Evolutionary conservation across 805 yeast species (phyloP), one percentile per base, ranked within the genome.

Genomic region (Ogataea parapolymorpha): DNA sequence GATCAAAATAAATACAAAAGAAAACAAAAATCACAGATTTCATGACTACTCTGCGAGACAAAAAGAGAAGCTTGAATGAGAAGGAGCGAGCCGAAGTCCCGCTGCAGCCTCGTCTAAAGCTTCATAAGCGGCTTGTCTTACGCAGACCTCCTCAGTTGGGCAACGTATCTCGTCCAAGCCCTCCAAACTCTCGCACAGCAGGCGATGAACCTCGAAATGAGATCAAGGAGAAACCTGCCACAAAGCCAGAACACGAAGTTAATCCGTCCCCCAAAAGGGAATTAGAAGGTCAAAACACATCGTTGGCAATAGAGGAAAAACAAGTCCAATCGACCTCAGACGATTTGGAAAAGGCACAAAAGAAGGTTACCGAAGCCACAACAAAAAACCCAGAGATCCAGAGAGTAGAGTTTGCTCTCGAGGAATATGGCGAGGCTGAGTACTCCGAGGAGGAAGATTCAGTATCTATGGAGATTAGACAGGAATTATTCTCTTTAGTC

Each of bases 401-500:
- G n/a, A 26, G 13, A 26, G 4, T 12, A 13, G 16, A 26, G 15
- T 12, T 26, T 26, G 29, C 13, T 8, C 20, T 8, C 12, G 32
- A 16, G 4, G 22, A 29, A 5, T 4, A 27, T 27, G 20, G 15
- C 20, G 42, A 39, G 8, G 35, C 31, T 3, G 41, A 29, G 14
- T 29, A 14, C 24, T 42, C 37, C 4, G 34, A 31, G 9, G 41
- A 37, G 13, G 44, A 44, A 32, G 44, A 42, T 17, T 36, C 45
- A 12, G 15, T 44, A 1, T 35, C 61, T 2, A 35, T 45, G n/a
- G 58, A 50, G 14, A 50, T 65, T 30, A 54, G 53, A 23, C 65
- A 65, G 32, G 77, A 72, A 48, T 51, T 56, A 36, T 61, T 56
- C 26, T 32, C 50, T 3, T 45, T 63, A 23, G 34, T 45, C 12